These are phyloP conservation scores for Pichia sp. DNA, from an alignment of 1,139 yeast genomes.

Conservation along the genomic window DNA sequence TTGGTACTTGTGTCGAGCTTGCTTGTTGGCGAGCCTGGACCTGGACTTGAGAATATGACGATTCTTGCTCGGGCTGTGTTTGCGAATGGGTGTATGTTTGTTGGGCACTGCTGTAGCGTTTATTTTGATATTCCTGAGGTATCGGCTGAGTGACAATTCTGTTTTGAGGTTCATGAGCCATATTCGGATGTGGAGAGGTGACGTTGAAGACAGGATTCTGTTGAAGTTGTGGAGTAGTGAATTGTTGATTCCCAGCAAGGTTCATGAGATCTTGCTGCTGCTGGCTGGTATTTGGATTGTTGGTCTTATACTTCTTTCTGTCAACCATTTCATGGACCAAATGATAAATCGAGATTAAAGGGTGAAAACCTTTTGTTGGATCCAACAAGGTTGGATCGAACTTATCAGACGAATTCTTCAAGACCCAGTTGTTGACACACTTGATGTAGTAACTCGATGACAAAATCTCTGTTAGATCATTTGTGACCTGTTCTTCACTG, in stretches of 20 bases:
- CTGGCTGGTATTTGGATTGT: conserved; percentile 15
- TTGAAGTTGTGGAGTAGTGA: conserved; percentile 19
- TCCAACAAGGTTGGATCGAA: conserved; percentile 40
- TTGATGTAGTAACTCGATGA: conserved; percentile 65
- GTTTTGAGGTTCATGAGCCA: conserved; percentile 20
- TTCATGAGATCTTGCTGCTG: conserved; percentile 21
- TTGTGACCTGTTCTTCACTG: conserved; percentile 52
- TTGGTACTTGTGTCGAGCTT: conserved; percentile 9
- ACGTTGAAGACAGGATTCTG: conserved; percentile 20
- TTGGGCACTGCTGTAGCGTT: neutral
- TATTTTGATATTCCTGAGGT: conserved; percentile 22
- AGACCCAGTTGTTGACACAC: conserved; percentile 65
- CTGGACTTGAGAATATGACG: neutral
- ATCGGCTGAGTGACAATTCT: conserved; percentile 23
- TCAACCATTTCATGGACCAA: conserved; percentile 79
- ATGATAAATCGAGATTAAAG: conserved; percentile 79
- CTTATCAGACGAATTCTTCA: conserved; percentile 29
- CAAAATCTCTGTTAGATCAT: conserved; percentile 56
- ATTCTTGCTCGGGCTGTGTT: conserved; percentile 5
- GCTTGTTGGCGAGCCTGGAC: conserved; percentile 6
- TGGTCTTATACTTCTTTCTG: conserved; percentile 55
- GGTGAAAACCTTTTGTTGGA: conserved; percentile 90
- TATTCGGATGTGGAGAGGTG: conserved; percentile 17
- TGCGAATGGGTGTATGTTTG: conserved; percentile 4
- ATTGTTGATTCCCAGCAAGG: conserved; percentile 19